Base-by-base conservation (phyloP, 257 asterid species). In the Echium plantagineum region DNA sequence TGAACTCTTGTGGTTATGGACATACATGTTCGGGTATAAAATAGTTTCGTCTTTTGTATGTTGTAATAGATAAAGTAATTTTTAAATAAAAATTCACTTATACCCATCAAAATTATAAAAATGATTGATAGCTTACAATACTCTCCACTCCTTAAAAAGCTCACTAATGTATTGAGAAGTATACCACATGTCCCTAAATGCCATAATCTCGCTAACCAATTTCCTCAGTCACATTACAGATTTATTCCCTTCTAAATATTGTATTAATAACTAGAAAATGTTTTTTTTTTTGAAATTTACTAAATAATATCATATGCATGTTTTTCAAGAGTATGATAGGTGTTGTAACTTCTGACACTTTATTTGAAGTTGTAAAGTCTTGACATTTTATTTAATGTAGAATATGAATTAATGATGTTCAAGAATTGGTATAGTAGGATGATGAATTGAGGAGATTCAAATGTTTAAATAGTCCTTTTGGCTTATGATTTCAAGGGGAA, bases 151-250 rank as follows among this genome's bases (percentile, higher is more conserved):
- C 49, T 42, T 42, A 42, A 42, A 42, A 42, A 10, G 16, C 49
- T 42, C 3, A 42, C 5, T 3, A 42, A 42, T 42, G 10, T 42
- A 42, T 10, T 7, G 6, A 35, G 2, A 35, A 35, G 49, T 42
- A 42, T 15, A 10, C 49, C 70, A 76, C 21, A 60, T 69, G 66
- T 55, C 28, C 32, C 24, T 19, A 57, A 57, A 49, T 21, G 58
- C 64, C 15, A 59, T n/a, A 12, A 69, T 59, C 66, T 60, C 60
- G 31, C 65, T 42, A 13, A 57, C 52, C 57, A 22, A 21, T 22
- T 16, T 53, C 9, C 15, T 0, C 28, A 10, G 20, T 48, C 13
- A 46, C 65, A 61, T 42, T 42, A 42, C 10, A 42, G 17, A 42
- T 42, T 42, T 42, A 2, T 28, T 28, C 7, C 5, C 32, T 28